Base-by-base conservation (phyloP, 176 grass and related monocot genomes). In the Aechmea fasciata region DNA sequence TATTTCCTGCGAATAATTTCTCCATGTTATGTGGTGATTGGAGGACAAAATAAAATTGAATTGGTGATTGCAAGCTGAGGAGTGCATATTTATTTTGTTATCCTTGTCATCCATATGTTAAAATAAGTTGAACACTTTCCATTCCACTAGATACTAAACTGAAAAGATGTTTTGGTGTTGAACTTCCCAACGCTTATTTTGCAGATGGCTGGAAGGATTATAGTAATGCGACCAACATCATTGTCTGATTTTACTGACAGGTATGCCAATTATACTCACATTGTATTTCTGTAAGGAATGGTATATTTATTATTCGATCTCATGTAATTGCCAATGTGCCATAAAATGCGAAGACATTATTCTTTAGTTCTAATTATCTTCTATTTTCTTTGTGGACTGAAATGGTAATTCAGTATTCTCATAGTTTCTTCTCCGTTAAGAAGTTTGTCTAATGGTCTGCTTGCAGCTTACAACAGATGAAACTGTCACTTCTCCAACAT, bases 131-230 rank as follows among this genome's bases (percentile, higher is more conserved):
- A n/a, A 61, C 20, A 19, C 17, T 61, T 61, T 15, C 9, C 4
- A 10, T 22, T 15, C 55, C 20, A 10, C 55, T 61, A 13, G 55
- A 18, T 61, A 61, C 33, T 22, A 10, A 61, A 61, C 20, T 61
- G 13, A 61, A 61, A 18, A 18, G n/a, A 63, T 66, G 71, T 41
- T 48, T 50, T 33, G n/a, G 55, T n/a, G 41, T 47, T 75, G 47
- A 65, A 67, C 19, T 81, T 75, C 41, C 28, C 52, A 48, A 20
- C 50, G 15, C 79, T 64, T 62, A 12, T 51, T 79, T 20, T 84
- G 13, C 63, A 99, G 94, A 93, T 99, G 89, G 89, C 94, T 90
- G 89, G 89, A 64, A 85, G 89, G 70, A 92, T 99, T 74, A 77
- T 99, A 85, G 84, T 90, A 11, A 65, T 72, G 55, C 78, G 87